Evolutionary conservation across 78 protist species (phyloP).

Genomic region (slime mould (Dictyostelium discoideum)): DNA sequence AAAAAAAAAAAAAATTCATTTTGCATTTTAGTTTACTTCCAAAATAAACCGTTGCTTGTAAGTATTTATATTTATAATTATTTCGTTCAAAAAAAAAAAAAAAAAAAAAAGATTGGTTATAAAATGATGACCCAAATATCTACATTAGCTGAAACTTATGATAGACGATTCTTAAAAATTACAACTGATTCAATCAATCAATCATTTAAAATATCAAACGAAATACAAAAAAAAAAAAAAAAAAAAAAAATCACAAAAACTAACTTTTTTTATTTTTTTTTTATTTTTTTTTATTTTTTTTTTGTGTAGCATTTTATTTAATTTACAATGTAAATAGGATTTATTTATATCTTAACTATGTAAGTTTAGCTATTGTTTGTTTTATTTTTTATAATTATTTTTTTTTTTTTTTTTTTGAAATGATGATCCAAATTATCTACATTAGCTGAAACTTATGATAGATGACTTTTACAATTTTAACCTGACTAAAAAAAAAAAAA

Average conservation of each 20-base stretch:
- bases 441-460: slow-evolving; percentile 27
- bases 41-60: neutral
- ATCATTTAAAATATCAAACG: neutral
- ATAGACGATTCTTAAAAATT: neutral
- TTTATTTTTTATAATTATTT: neutral
- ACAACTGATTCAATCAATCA: neutral
- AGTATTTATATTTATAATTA: neutral
- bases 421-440: slow-evolving; percentile 26
- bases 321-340: too few relatives aligned
- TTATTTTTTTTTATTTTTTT: neutral
- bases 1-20: slow-evolving; percentile 1
- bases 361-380: neutral
- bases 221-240: neutral
- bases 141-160: slow-evolving; percentile 15
- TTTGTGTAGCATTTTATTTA: neutral
- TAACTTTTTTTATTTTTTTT: neutral
- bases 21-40: neutral
- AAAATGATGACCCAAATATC: neutral
- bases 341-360: too few relatives aligned
- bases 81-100: neutral
- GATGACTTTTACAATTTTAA: neutral
- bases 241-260: neutral
- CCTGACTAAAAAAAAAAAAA: neutral
- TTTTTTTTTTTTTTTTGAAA: neutral
- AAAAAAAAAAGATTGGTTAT: neutral